Evolutionary conservation across 331 rosid genomes (phyloP).

Genomic region (Pyracantha coccinea): DNA sequence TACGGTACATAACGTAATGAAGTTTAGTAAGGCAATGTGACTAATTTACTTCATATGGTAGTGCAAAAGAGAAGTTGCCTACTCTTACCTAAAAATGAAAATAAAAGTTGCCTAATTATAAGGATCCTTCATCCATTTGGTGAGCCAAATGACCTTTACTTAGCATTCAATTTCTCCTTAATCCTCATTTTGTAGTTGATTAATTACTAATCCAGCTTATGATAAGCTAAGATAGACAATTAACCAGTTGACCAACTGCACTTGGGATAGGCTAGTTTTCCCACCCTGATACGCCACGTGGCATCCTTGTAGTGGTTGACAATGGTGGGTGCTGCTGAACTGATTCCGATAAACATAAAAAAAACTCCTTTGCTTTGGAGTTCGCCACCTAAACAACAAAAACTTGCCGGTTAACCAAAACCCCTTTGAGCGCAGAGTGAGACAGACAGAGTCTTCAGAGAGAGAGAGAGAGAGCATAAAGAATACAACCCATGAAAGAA

Average conservation of each 20-base stretch:
- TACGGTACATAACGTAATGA: not conserved
- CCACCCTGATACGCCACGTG: slow-evolving; percentile 11
- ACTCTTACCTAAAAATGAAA: not conserved
- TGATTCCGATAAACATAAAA: not conserved
- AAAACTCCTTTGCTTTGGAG: slow-evolving; percentile 9
- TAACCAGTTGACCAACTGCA: slow-evolving; percentile 38
- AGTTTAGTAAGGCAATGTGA: not conserved
- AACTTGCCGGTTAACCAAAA: slow-evolving; percentile 8
- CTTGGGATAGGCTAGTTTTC: slow-evolving; percentile 10
- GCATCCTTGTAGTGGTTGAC: slow-evolving; percentile 37
- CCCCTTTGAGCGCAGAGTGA: not conserved
- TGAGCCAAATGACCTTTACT: slow-evolving; percentile 37
- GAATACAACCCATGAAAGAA: slow-evolving; percentile 20
- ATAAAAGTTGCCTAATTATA: too few relatives aligned
- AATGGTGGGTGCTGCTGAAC: slow-evolving; percentile 13
- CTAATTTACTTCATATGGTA: not conserved
- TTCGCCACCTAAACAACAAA: slow-evolving; percentile 24
- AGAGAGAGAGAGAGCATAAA: not conserved
- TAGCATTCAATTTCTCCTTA: slow-evolving; percentile 29
- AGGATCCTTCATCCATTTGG: too few relatives aligned
- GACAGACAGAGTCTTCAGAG: not conserved
- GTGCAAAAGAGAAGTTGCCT: not conserved
- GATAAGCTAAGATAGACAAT: not conserved
- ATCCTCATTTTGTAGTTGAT: slow-evolving; percentile 7
- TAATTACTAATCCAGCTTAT: slow-evolving; percentile 8